A percentile compares a stretch with the other conserved stretches of the same genome.
These are phyloP conservation scores for Larix sibirica DNA, from an alignment of 83 land plant genomes.

Conservation along the genomic window DNA sequence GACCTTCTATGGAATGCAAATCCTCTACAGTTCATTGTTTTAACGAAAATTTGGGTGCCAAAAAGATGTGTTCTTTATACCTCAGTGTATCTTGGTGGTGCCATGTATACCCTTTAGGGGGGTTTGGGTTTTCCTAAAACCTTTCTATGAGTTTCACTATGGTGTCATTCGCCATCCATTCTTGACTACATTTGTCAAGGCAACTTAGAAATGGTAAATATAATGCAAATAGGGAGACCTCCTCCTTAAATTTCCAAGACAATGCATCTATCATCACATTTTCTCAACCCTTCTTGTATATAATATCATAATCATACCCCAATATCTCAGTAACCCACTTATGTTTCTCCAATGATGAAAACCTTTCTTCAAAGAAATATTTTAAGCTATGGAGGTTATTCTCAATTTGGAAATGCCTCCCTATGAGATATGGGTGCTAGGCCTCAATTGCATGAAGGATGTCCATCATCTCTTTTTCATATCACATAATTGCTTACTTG, in stretches of 20 bases:
- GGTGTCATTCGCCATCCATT: too few species aligned
- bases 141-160: too few species aligned
- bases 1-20: neutral
- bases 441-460: neutral
- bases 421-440: neutral
- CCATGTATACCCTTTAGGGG: too few species aligned
- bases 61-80: too few species aligned
- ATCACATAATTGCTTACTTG: neutral
- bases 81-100: too few species aligned
- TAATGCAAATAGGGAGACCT: too few species aligned
- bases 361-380: neutral
- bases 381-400: neutral
- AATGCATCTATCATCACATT: neutral
- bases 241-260: neutral
- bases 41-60: too few species aligned
- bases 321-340: neutral
- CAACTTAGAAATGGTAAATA: too few species aligned
- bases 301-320: neutral
- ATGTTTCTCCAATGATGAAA: neutral
- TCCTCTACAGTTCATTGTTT: too few species aligned
- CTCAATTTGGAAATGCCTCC: neutral
- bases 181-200: too few species aligned
- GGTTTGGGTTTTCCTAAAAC: neutral
- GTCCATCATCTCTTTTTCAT: neutral
- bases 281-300: neutral